Conservation (phyloP, 2,329 filamentous ascomycete species). For the Nemania serpens region DNA sequence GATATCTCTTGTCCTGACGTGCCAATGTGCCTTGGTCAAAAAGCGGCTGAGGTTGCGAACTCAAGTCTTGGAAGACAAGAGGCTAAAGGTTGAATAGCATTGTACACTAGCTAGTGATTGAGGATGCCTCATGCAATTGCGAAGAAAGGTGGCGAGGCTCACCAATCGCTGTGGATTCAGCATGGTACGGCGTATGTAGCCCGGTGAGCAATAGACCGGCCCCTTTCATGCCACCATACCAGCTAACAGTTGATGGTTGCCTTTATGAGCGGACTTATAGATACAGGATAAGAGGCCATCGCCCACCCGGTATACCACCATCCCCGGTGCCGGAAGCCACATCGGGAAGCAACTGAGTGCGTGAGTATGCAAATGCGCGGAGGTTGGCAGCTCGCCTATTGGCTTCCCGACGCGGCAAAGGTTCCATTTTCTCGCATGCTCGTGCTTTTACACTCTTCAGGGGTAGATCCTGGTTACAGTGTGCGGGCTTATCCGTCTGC, state of each 20-base stretch:
- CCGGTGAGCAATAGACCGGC: neutral
- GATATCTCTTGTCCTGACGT: neutral
- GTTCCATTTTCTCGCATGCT: slow-evolving; percentile 9
- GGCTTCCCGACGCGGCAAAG: slow-evolving; percentile 1
- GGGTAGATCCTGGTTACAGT: slow-evolving; percentile 13
- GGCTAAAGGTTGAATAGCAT: neutral
- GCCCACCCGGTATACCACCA: slow-evolving; percentile 16
- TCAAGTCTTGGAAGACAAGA: neutral
- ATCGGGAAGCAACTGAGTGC: slow-evolving; percentile 13
- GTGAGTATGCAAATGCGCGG: neutral
- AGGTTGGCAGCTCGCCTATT: slow-evolving; percentile 7
- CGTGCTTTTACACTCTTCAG: neutral
- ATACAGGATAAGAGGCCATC: neutral
- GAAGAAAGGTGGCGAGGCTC: slow-evolving; percentile 1
- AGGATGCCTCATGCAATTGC: neutral
- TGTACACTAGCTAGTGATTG: neutral
- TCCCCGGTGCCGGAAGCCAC: slow-evolving; percentile 15
- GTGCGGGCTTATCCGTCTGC: slow-evolving; percentile 16
- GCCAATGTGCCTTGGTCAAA: neutral
- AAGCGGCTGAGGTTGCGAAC: neutral
- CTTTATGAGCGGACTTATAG: slow-evolving; percentile 15
- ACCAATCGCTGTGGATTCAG: neutral
- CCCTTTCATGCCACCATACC: no score
- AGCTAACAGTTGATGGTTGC: no score
- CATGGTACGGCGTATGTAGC: neutral